Evolutionary conservation across 345 rosid species (phyloP).

Genomic region (Eutrema yunnanense): DNA sequence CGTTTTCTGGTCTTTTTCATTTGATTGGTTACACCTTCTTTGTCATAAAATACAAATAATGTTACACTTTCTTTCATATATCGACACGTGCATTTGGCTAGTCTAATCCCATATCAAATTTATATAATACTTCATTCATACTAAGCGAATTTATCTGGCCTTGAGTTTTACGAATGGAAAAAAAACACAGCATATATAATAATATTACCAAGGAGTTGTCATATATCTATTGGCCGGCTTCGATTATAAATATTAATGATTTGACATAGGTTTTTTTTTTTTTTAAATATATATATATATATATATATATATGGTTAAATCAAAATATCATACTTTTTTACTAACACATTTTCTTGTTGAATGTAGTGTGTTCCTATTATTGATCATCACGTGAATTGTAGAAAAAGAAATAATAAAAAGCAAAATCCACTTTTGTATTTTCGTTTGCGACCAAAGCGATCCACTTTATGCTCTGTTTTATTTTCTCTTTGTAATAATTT

Average conservation of each 20-base stretch:
- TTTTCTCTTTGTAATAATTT: conserved; percentile 23
- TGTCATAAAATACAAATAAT: background rate
- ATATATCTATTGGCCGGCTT: background rate
- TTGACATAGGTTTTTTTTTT: too few species aligned
- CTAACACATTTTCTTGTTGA: conserved; percentile 2
- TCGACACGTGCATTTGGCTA: conserved; percentile 23
- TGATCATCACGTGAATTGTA: conserved; percentile 21
- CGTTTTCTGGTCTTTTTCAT: conserved; percentile 23
- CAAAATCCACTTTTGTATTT: conserved; percentile 11
- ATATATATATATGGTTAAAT: background rate
- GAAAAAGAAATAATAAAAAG: background rate
- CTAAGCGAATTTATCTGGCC: conserved; percentile 2
- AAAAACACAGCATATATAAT: background rate
- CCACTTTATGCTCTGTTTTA: conserved; percentile 21
- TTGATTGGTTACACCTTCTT: conserved; percentile 27
- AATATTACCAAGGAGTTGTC: background rate
- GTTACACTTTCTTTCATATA: conserved; percentile 4
- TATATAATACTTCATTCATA: background rate
- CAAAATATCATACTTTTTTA: conserved; percentile 8
- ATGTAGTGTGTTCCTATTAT: conserved; percentile 13
- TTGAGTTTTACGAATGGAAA: background rate
- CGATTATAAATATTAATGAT: background rate
- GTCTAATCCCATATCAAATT: background rate
- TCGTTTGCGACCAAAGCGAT: conserved; percentile 19
- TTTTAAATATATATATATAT: background rate